phyloP scores from a whole-genome alignment of 2,329 filamentous ascomycete genomes.

The Talaromyces atroroseus region DNA sequence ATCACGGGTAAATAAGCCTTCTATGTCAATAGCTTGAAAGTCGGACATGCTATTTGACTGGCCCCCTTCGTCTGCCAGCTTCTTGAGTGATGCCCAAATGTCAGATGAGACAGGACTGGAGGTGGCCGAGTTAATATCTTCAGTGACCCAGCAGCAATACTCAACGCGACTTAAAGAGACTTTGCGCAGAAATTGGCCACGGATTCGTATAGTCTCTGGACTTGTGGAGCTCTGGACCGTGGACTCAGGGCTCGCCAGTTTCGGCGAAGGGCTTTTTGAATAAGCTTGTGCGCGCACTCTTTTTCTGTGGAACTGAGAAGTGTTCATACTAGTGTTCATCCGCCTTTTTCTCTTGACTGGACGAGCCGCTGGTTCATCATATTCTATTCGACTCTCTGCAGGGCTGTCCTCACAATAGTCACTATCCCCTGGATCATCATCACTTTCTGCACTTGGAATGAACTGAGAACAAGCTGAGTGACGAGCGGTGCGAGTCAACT shows the following conservation, averaged over 20 bases:
- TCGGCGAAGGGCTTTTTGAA: background rate
- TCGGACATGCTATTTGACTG: background rate
- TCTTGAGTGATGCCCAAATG: background rate
- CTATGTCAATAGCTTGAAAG: conserved; percentile 1
- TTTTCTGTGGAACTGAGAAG: background rate
- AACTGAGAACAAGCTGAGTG: background rate
- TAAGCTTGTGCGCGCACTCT: background rate
- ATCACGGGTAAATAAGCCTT: background rate
- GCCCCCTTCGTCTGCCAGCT: background rate
- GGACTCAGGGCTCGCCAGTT: background rate
- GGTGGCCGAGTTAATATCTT: background rate
- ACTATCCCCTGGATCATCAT: background rate
- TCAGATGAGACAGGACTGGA: background rate
- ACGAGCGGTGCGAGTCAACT: background rate
- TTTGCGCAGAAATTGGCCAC: background rate
- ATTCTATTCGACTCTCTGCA: background rate
- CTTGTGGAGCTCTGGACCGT: background rate
- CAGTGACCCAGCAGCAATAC: background rate
- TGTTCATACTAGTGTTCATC: background rate
- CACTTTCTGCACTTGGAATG: background rate
- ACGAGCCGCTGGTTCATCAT: background rate
- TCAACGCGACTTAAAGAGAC: conserved; percentile 1
- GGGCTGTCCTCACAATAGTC: background rate
- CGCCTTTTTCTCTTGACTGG: background rate
- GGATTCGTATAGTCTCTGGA: background rate